Evolutionary conservation across 305 asterid species (phyloP).

Genomic region (Andrographis paniculata): DNA sequence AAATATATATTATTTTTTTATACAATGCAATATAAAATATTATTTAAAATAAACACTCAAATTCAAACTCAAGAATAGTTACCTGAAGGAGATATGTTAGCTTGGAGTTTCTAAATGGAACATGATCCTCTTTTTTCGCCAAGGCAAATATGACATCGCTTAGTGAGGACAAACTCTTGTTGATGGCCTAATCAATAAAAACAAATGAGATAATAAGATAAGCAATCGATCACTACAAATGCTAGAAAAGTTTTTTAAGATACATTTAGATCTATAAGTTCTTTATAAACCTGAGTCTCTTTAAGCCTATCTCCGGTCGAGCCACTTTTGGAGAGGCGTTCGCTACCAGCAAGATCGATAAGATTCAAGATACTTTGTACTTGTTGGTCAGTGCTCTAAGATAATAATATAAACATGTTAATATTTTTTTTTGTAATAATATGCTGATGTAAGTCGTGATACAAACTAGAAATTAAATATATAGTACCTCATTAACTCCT

Average conservation of each 20-base stretch:
- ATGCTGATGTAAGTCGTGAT: conserved; percentile 3
- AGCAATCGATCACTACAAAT: no score
- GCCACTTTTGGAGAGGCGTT: conserved; percentile 94
- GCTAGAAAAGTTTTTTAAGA: no score
- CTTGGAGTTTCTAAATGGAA: conserved; percentile 91
- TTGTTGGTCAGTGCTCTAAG: conserved; percentile 84
- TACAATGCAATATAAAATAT: no score
- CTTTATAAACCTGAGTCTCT: conserved; percentile 99
- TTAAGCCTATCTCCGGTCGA: conserved; percentile 88
- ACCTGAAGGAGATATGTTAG: conserved; percentile 99
- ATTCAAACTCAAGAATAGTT: no score
- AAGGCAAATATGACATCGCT: conserved; percentile 93
- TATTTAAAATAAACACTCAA: no score
- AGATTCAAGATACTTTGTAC: conserved; percentile 87
- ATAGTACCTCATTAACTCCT: conserved; percentile 79
- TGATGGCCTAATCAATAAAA: conserved; percentile 99
- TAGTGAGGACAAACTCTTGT: conserved; percentile 83
- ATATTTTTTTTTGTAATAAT: no score
- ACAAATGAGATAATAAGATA: no score
- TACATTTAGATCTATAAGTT: no score
- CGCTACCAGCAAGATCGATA: conserved; percentile 98
- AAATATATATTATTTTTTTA: no score
- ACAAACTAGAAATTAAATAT: background rate
- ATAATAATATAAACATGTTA: no score
- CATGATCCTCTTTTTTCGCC: conserved; percentile 93